Evolutionary conservation across 371 early-diverging fungal genomes (phyloP).

Genomic region (Mortierella sp.): DNA sequence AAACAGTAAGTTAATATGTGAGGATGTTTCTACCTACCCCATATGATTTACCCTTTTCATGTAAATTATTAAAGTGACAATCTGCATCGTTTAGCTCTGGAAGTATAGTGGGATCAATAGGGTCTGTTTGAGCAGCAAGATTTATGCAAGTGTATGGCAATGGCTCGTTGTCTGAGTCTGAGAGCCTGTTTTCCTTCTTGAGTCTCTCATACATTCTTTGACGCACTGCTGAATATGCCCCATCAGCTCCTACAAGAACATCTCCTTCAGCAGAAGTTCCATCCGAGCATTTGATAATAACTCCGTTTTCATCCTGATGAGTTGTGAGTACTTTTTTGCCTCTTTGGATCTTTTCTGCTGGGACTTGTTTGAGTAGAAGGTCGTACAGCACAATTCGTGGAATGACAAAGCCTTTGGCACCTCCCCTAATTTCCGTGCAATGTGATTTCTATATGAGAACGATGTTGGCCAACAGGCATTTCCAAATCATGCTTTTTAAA

Average conservation of each 20-base stretch:
- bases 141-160: background rate
- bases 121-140: background rate
- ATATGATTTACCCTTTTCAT: background rate
- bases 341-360: background rate
- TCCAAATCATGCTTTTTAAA: too few relatives aligned
- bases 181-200: background rate
- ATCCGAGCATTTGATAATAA: background rate
- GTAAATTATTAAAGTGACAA: background rate
- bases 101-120: background rate
- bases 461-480: too few relatives aligned
- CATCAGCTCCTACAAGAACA: constrained; percentile 1
- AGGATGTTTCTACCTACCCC: background rate
- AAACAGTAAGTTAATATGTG: background rate
- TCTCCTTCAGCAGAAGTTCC: background rate
- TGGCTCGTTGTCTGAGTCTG: background rate
- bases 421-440: background rate
- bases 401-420: background rate
- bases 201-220: background rate
- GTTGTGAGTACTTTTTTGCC: constrained; percentile 6
- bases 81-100: background rate
- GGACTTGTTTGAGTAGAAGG: background rate
- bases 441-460: background rate
- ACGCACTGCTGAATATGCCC: constrained; percentile 1
- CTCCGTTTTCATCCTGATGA: background rate
- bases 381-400: background rate